Percentiles rank a stretch among this genome's conserved stretches.
Evolutionary conservation across 129 eudicot species (phyloP).

Genomic region (Smallanthus sonchifolius): DNA sequence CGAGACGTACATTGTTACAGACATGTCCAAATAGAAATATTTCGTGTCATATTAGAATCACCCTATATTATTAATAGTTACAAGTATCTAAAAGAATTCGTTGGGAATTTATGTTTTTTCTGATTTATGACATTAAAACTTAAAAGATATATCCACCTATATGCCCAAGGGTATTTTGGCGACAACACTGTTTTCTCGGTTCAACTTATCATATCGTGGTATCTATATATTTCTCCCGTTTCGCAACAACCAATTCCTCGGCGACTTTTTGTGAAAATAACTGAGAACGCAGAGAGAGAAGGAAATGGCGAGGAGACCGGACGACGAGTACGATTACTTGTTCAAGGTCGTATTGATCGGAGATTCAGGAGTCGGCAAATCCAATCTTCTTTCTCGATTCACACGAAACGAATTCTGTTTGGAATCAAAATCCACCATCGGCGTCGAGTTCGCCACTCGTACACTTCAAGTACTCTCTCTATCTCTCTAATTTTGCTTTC

Average conservation of each 20-base stretch:
- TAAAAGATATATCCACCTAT: too few relatives aligned
- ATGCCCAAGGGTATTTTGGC: too few relatives aligned
- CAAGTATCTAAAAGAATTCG: too few relatives aligned
- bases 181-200: too few relatives aligned
- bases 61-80: too few relatives aligned
- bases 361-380: not conserved
- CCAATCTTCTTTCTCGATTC: not conserved
- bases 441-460: not conserved
- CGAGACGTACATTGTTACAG: too few relatives aligned
- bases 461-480: not conserved
- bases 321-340: not conserved
- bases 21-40: too few relatives aligned
- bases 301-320: not conserved
- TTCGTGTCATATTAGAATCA: too few relatives aligned
- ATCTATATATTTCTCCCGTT: not conserved
- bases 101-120: too few relatives aligned
- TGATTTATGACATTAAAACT: too few relatives aligned
- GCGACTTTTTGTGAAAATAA: not conserved
- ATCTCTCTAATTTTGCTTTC: not conserved
- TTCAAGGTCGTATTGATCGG: not conserved
- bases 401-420: not conserved
- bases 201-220: not conserved
- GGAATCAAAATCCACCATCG: conserved; percentile 1
- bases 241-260: not conserved
- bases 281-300: not conserved